Evolutionary conservation across 371 early-diverging fungal species (phyloP).

Genomic region (Mortierella sp.): DNA sequence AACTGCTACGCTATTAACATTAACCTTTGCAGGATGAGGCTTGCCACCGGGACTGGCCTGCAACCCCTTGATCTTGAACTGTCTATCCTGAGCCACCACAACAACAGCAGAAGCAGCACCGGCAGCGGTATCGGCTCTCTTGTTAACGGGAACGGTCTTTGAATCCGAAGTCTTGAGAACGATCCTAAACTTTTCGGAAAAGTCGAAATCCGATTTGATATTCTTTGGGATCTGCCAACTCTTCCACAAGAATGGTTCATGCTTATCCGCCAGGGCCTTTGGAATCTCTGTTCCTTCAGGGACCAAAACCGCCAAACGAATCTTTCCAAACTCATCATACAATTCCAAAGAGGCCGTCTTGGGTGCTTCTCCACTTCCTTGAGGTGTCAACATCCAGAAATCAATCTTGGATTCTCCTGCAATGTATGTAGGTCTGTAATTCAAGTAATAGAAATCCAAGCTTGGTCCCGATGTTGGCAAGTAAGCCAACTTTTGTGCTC

Average conservation of each 20-base stretch:
- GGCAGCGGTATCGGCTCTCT: background rate
- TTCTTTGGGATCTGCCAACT: constrained; percentile 31
- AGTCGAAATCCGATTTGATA: constrained; percentile 30
- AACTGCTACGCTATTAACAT: constrained; percentile 22
- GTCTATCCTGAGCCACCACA: constrained; percentile 35
- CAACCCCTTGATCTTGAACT: constrained; percentile 39
- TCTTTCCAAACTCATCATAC: constrained; percentile 40
- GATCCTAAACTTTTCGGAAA: constrained; percentile 47
- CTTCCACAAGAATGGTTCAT: constrained; percentile 43
- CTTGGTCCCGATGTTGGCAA: constrained; percentile 23
- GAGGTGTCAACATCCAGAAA: constrained; percentile 51
- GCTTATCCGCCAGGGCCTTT: background rate
- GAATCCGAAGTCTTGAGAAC: constrained; percentile 32
- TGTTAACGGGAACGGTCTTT: background rate
- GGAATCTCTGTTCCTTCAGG: constrained; percentile 37
- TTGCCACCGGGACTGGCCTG: constrained; percentile 33
- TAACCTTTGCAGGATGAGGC: constrained; percentile 33
- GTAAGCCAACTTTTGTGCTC: constrained; percentile 31
- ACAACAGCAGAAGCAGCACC: background rate
- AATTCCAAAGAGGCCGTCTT: constrained; percentile 27
- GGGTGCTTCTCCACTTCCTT: constrained; percentile 17
- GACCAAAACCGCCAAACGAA: constrained; percentile 19
- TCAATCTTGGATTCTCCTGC: constrained; percentile 40
- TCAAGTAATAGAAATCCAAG: constrained; percentile 47
- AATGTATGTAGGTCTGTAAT: constrained; percentile 39